These are phyloP conservation scores for Talaromyces sp. DNA, from an alignment of 2,329 filamentous ascomycete species.

Conservation along the genomic window DNA sequence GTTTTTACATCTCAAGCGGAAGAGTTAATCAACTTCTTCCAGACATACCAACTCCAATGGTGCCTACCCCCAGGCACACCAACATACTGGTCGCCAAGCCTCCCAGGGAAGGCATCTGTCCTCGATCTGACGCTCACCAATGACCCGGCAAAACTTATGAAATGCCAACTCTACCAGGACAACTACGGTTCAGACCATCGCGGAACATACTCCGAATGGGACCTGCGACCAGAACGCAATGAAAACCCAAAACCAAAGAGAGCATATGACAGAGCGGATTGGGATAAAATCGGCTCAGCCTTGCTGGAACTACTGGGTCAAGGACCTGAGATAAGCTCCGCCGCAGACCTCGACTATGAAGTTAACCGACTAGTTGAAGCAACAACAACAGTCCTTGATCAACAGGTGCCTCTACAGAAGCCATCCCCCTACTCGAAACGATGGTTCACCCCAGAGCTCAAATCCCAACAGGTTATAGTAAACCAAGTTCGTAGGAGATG, in stretches of 20 bases:
- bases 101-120: conserved; percentile 14
- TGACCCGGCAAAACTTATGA: conserved; percentile 14
- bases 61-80: conserved; percentile 3
- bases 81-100: conserved; percentile 2
- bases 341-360: too few species aligned
- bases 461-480: conserved; percentile 18
- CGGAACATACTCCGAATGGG: conserved; percentile 21
- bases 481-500: conserved; percentile 17
- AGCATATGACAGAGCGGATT: conserved; percentile 16
- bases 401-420: conserved; percentile 13
- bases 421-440: conserved; percentile 19
- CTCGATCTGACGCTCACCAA: conserved; percentile 19
- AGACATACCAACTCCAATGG: conserved; percentile 14
- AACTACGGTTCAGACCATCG: conserved; percentile 22
- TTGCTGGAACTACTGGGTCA: not conserved
- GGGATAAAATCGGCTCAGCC: conserved; percentile 8
- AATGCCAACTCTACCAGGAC: conserved; percentile 22
- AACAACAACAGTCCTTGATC: conserved; percentile 12
- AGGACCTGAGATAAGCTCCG: conserved; percentile 11
- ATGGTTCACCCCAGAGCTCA: conserved; percentile 20
- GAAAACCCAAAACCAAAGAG: conserved; percentile 11
- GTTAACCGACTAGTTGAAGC: not conserved
- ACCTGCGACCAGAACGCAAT: conserved; percentile 7
- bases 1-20: conserved; percentile 10
- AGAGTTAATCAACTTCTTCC: conserved; percentile 19